Base-by-base conservation (phyloP, 371 early-diverging fungal species). In the Actinomortierella ambigua region DNA sequence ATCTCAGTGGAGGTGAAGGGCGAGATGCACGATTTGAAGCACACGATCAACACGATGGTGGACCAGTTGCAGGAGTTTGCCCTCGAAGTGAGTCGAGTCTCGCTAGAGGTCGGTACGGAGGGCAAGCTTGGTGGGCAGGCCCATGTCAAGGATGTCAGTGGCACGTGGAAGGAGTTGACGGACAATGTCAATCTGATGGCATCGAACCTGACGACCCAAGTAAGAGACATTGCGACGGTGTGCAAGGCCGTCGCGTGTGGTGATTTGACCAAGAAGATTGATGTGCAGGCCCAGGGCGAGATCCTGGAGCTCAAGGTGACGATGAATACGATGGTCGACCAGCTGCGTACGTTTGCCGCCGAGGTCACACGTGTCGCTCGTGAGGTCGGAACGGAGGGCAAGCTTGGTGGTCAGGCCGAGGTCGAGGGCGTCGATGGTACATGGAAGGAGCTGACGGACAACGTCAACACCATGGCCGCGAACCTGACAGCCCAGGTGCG, bases 401-500 rank as follows among this genome's bases (percentile, higher is more conserved):
- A 82, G 65, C 76, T 90, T 1, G 90, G 90, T 22, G 85, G 86
- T 9, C 87, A 87, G 55, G 88, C 87, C 2, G 57, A 60, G n/a
- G 79, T 81, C 43, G 61, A 80, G 55, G 83, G 79, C 43, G 83
- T 85, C 24, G 87, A 84, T 18, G 93, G 93, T 34, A 78, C 85
- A 3, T 93, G 91, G 91, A 82, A 78, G 40, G 90, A 91, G 50
- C 78, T 91, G 52, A 85, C 88, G 2, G 80, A 87, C 39, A 87
- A 88, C 48, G 80, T 90, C 61, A 91, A 90, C 56, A 63, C 79
- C 58, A 79, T 90, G 89, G 88, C 90, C 0, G 68, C 68, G 50
- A 90, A 86, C 53, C 82, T 89, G 41, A 81, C 88, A 1, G 75
- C 85, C 46, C 91, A 73, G 67, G 90, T 91, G 7, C 79, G 91